Base-by-base conservation (phyloP, 257 asterid genomes). In the Solanum etuberosum region DNA sequence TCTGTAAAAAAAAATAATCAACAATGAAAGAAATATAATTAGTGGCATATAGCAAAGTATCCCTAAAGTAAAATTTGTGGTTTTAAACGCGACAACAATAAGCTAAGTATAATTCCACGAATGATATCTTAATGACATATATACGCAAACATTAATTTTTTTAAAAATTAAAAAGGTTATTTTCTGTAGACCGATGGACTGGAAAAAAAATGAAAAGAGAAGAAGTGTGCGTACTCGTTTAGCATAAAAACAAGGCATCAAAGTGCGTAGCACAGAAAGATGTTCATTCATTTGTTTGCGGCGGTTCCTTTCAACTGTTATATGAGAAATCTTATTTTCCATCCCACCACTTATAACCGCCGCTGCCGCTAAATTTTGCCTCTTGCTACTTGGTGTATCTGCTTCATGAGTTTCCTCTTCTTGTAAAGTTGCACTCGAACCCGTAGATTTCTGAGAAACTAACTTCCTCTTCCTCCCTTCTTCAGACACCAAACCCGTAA, bases 361-460 rank as follows among this genome's bases (percentile, higher is more conserved):
- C 0, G 29, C n/a, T 1, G 57, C 25, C 14, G 77, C 38, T 10
- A 29, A 9, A 43, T 29, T 68, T 54, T 38, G 83, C 37, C 73
- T 85, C 68, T 85, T 85, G 35, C 42, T 40, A 27, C 70, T 38
- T 23, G 87, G 87, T 68, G 76, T 38, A 51, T 84, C 87, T n/a
- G 63, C 87, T 40, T 40, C 81, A 7, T 40, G 81, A 8, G 42
- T 48, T 40, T 84, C 59, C 46, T 84, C 59, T 25, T 80, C 87
- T 21, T 59, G 72, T 68, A 43, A 43, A 15, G 84, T 78, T 9
- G 85, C 88, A 63, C 90, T 87, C 6, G 90, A 85, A 18, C 91
- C 86, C 1, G 89, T 51, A 15, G 90, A 87, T n/a, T 88, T 91
- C 31, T 92, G 95, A 23, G 93, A 93, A 89, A 91, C 92, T 35